Conservation (phyloP, 805 yeast species). For the Saccharomycopsis fermentans region DNA sequence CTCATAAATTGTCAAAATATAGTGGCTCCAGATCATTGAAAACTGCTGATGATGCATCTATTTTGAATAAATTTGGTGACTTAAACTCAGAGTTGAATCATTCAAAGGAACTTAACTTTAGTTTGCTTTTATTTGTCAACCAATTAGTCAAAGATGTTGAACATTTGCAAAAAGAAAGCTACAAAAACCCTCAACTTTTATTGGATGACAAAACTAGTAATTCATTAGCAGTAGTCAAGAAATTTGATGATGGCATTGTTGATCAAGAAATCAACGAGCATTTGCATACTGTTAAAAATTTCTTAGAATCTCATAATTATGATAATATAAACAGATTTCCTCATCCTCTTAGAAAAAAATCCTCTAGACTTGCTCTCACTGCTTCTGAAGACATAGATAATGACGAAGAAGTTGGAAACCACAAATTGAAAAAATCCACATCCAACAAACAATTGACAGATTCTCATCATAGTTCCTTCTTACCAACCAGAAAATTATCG, state of each 20-base stretch:
- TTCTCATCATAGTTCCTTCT: background rate
- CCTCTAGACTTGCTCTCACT: background rate
- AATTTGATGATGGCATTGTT: background rate
- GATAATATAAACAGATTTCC: background rate
- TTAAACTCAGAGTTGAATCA: constrained; percentile 7
- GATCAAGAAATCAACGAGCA: constrained; percentile 4
- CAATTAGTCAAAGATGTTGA: constrained; percentile 14
- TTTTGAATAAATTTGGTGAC: constrained; percentile 1
- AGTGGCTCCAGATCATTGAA: background rate
- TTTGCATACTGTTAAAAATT: constrained; percentile 1
- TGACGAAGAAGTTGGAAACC: background rate
- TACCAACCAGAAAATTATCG: background rate
- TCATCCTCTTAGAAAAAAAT: background rate
- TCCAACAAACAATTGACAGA: background rate
- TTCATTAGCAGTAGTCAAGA: background rate
- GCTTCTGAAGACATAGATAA: background rate
- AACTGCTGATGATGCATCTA: background rate
- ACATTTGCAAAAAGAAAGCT: constrained; percentile 2
- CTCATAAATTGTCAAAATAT: constrained; percentile 5
- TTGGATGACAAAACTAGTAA: background rate
- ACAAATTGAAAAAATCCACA: background rate
- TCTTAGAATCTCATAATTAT: background rate
- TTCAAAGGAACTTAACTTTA: constrained; percentile 12
- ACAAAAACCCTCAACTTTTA: background rate
- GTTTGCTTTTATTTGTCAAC: constrained; percentile 11